Evolutionary conservation across 805 yeast species (phyloP), one percentile per base, ranked within the genome.

Genomic region (Candida golubevii): DNA sequence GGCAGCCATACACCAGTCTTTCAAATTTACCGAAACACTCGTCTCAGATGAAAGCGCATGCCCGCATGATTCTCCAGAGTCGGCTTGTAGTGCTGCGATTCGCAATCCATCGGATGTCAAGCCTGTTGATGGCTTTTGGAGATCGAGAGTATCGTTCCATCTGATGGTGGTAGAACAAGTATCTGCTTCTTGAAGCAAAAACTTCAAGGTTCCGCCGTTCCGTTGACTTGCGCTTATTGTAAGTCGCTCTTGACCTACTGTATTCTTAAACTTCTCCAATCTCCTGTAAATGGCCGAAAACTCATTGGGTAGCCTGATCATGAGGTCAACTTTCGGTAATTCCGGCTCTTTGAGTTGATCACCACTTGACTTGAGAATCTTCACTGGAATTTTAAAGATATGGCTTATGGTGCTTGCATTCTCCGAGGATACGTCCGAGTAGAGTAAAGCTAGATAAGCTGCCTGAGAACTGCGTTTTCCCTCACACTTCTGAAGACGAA

Each of bases 381-480:
- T 69, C 1, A 86, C 86, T 0, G 95, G 91, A 14, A 90, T 77
- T 40, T 80, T 79, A 54, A 82, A 80, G 7, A 85, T 75, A 55
- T 84, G 88, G 48, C 76, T 74, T 13, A 86, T 72, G 3, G 77
- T 65, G 23, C 75, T 72, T 8, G 73, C 42, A 61, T 59, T 40
- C 60, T 59, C 31, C n/a, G 32, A 6, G 60, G 66, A 54, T 60
- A 62, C 64, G 48, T 79, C 81, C 14, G 77, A 71, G 55, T 80
- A 82, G 50, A 70, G 72, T 12, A 85, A 52, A 0, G 81, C 79
- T 43, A 85, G 62, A 18, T 77, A 72, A 1, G 85, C 83, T 1
- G 71, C 63, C 38, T 75, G 53, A 33, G 63, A 57, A 30, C 53
- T 56, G 12, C 54, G 55, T 7, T 38, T 34, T 26, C 49, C 52